phyloP scores from a whole-genome alignment of 352 stramenopile genomes.

The Phytophthora agathidicida region DNA sequence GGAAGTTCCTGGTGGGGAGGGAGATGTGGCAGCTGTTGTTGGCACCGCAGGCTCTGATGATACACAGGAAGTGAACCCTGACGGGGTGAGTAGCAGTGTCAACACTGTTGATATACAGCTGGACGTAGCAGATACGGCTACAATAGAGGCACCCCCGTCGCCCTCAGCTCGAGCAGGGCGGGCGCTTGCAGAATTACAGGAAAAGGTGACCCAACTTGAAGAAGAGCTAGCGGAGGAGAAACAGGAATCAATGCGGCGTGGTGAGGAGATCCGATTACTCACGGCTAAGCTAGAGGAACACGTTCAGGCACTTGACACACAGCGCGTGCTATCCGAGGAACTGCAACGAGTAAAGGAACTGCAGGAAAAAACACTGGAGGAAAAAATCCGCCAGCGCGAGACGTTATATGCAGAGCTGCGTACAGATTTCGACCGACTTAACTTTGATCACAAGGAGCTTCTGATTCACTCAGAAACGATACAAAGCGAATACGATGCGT shows the following conservation, averaged over 20 bases:
- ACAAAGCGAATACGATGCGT: constrained; percentile 69
- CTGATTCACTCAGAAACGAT: constrained; percentile 80
- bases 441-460: constrained; percentile 85
- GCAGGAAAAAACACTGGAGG: constrained; percentile 64
- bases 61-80: background rate
- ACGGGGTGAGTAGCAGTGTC: constrained; percentile 12
- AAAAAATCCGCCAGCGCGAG: constrained; percentile 72
- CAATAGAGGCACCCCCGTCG: constrained; percentile 29
- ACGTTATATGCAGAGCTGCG: constrained; percentile 59
- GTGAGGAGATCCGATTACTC: constrained; percentile 78
- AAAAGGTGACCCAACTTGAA: constrained; percentile 71
- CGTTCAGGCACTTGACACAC: constrained; percentile 56
- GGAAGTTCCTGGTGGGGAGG: constrained; percentile 19
- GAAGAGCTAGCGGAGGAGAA: constrained; percentile 85
- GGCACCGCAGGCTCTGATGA: constrained; percentile 6
- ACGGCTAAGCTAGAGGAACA: constrained; percentile 73
- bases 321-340: constrained; percentile 65
- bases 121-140: constrained; percentile 23
- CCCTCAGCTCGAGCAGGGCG: constrained; percentile 59
- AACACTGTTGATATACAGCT: constrained; percentile 32
- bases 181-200: constrained; percentile 74
- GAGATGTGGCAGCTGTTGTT: background rate
- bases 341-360: constrained; percentile 73
- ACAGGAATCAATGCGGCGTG: constrained; percentile 72
- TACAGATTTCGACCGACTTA: constrained; percentile 76